Evolutionary conservation across 306 rosid genomes (phyloP).

Genomic region (Notholithocarpus densiflorus): DNA sequence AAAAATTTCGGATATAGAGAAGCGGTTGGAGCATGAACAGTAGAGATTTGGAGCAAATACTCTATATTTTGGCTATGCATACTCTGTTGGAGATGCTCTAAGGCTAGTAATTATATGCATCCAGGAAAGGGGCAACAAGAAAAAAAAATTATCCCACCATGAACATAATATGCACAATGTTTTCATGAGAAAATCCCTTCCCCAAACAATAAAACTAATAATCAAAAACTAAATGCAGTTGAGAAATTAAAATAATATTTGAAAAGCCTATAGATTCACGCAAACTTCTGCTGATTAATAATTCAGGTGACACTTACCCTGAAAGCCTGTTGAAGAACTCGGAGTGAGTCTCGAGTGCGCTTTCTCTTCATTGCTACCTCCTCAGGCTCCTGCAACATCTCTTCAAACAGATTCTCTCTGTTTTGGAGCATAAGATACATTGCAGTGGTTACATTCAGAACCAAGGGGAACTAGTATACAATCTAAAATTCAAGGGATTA

Average conservation of each 20-base stretch:
- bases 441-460: slow-evolving; percentile 23
- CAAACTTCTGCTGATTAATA: neutral
- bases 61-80: too few species aligned
- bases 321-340: slow-evolving; percentile 87
- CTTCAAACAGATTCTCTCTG: slow-evolving; percentile 92
- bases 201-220: neutral
- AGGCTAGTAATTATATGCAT: neutral
- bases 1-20: too few species aligned
- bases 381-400: slow-evolving; percentile 96
- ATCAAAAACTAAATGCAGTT: neutral
- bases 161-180: neutral
- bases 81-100: too few species aligned
- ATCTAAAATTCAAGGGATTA: neutral
- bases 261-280: neutral
- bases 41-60: too few species aligned
- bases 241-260: neutral
- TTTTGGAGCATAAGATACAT: slow-evolving; percentile 24
- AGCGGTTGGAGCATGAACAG: too few species aligned
- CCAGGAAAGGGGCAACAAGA: neutral
- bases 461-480: neutral
- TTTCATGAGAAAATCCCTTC: neutral
- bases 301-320: slow-evolving; percentile 48
- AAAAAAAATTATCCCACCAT: neutral
- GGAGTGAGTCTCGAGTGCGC: slow-evolving; percentile 79
- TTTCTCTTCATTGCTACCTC: slow-evolving; percentile 83